Conservation (phyloP, 2,329 filamentous ascomycete genomes). For the Ilyonectria mors-panacis region DNA sequence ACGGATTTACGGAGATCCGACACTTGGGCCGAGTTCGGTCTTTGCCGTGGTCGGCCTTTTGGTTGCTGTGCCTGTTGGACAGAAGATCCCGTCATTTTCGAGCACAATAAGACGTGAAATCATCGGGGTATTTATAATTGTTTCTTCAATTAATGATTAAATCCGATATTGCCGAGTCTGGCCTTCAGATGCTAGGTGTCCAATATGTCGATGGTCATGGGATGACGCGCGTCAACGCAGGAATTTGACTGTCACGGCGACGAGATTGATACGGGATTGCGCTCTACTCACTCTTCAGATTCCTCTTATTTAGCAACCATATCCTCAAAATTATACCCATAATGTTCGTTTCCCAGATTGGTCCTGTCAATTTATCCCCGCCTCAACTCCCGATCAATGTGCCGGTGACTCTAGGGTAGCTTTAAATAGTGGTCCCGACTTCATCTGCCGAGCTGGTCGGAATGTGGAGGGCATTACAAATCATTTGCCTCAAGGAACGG, state of each 20-base stretch:
- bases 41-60: slow-evolving; percentile 17
- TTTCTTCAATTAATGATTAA: background rate
- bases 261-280: background rate
- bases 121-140: background rate
- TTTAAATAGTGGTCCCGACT: background rate
- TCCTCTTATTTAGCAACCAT: background rate
- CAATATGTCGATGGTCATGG: background rate
- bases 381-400: background rate
- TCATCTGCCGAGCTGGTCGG: background rate
- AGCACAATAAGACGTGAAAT: background rate
- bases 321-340: background rate
- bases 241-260: background rate
- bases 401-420: background rate
- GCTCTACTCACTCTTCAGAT: background rate
- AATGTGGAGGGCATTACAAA: background rate
- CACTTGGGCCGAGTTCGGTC: slow-evolving; percentile 19
- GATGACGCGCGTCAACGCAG: background rate
- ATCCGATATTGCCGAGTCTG: background rate
- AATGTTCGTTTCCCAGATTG: background rate
- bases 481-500: background rate
- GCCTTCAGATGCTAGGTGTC: background rate
- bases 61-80: background rate
- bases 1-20: slow-evolving; percentile 33
- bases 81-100: background rate
- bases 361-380: background rate